Evolutionary conservation across 371 early-diverging fungal species (phyloP).

Genomic region (Gilbertella persicaria): DNA sequence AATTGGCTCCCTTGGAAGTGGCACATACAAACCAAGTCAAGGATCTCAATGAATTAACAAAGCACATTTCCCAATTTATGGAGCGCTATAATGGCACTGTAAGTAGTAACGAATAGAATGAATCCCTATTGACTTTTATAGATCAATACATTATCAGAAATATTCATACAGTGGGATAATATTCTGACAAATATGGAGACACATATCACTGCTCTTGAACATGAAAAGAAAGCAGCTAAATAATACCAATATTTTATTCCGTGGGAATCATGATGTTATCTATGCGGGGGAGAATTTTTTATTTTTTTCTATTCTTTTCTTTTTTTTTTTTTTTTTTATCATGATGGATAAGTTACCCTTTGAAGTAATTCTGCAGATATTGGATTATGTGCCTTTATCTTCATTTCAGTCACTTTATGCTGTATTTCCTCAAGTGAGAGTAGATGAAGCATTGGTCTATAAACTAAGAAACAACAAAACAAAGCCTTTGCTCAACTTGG

Average conservation of each 20-base stretch:
- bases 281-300: conserved; percentile 3
- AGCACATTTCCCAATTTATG: conserved; percentile 45
- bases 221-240: conserved; percentile 19
- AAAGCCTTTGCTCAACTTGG: conserved; percentile 30
- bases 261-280: neutral
- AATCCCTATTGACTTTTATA: conserved; percentile 13
- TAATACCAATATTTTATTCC: neutral
- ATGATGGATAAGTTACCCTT: conserved; percentile 34
- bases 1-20: conserved; percentile 50
- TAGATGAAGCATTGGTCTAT: conserved; percentile 38
- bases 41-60: conserved; percentile 43
- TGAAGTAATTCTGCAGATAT: conserved; percentile 37
- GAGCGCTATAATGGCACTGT: conserved; percentile 58
- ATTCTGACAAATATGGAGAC: conserved; percentile 56
- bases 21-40: conserved; percentile 51
- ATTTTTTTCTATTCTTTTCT: conserved; percentile 16
- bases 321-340: conserved; percentile 13
- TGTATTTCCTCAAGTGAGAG: conserved; percentile 25
- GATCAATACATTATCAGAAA: conserved; percentile 65
- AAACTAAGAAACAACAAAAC: conserved; percentile 21
- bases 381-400: conserved; percentile 30
- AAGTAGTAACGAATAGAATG: conserved; percentile 5
- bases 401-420: conserved; percentile 28
- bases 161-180: conserved; percentile 65
- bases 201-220: conserved; percentile 53